These are phyloP conservation scores for Hansenula lynferdii DNA, from an alignment of 1,139 yeast species.

Conservation along the genomic window DNA sequence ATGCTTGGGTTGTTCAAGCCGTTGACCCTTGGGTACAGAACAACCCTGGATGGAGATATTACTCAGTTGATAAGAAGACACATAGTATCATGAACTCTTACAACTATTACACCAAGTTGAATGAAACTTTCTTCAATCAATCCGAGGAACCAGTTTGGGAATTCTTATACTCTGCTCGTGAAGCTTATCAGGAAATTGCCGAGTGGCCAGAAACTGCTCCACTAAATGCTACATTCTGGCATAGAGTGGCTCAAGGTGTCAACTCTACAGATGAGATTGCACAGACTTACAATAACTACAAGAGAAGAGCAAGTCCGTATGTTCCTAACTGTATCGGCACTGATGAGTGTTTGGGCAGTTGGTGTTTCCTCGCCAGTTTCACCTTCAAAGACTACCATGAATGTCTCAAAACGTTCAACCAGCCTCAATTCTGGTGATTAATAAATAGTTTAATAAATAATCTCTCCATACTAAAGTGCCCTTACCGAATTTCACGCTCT, in stretches of 20 bases:
- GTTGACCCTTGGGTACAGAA: constrained; percentile 55
- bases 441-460: no score
- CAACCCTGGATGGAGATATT: constrained; percentile 72
- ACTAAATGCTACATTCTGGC: constrained; percentile 58
- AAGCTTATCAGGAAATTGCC: constrained; percentile 34
- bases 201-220: constrained; percentile 50
- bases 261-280: constrained; percentile 33
- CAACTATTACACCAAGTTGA: constrained; percentile 51
- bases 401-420: not conserved
- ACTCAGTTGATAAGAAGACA: constrained; percentile 59
- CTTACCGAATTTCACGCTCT: no score
- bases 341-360: constrained; percentile 34
- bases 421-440: not conserved
- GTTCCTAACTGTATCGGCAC: constrained; percentile 39
- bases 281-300: constrained; percentile 41
- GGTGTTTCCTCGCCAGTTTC: constrained; percentile 34
- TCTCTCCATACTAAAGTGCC: no score
- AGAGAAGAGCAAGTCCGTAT: constrained; percentile 50
- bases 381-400: not conserved
- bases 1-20: constrained; percentile 65
- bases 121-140: constrained; percentile 43
- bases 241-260: constrained; percentile 31
- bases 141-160: constrained; percentile 51
- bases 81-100: constrained; percentile 56
- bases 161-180: constrained; percentile 52